phyloP scores from a whole-genome alignment of 2,329 filamentous ascomycete genomes.

The Dothistroma pini region DNA sequence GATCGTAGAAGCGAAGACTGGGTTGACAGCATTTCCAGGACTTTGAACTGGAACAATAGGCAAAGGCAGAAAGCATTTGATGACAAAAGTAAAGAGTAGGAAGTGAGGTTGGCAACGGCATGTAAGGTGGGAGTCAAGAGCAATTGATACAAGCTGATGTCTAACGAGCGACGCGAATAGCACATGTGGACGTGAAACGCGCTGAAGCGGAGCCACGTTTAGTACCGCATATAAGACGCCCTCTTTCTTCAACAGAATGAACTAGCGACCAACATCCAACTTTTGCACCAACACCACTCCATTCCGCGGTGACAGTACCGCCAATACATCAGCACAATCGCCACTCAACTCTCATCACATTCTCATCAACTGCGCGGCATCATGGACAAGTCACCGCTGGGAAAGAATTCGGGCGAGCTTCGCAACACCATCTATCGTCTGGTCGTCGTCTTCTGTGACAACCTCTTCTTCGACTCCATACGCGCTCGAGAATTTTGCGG shows the following conservation, averaged over 20 bases:
- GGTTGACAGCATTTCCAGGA: slow-evolving; percentile 75
- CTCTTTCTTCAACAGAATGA: background rate
- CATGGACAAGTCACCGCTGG: background rate
- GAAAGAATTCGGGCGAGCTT: background rate
- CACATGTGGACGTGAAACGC: background rate
- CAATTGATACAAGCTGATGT: background rate
- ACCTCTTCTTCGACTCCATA: background rate
- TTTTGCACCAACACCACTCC: background rate
- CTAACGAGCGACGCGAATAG: background rate
- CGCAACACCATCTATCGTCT: background rate
- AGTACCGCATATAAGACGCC: background rate
- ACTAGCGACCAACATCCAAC: background rate
- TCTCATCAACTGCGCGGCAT: background rate
- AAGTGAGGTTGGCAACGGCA: background rate
- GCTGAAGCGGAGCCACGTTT: background rate
- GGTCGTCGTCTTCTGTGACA: background rate
- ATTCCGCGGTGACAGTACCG: background rate
- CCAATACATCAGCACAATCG: background rate
- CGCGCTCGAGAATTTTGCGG: too few species aligned
- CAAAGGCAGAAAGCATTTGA: slow-evolving; percentile 68
- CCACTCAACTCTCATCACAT: background rate
- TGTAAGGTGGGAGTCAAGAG: background rate
- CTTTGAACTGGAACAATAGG: slow-evolving; percentile 76
- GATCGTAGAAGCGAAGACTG: slow-evolving; percentile 71
- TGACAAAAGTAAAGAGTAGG: slow-evolving; percentile 22